A percentile compares a stretch with the other conserved stretches of the same genome.
Conservation (phyloP, 768 basidiomycete genomes). For the Tricholoma matsutake region DNA sequence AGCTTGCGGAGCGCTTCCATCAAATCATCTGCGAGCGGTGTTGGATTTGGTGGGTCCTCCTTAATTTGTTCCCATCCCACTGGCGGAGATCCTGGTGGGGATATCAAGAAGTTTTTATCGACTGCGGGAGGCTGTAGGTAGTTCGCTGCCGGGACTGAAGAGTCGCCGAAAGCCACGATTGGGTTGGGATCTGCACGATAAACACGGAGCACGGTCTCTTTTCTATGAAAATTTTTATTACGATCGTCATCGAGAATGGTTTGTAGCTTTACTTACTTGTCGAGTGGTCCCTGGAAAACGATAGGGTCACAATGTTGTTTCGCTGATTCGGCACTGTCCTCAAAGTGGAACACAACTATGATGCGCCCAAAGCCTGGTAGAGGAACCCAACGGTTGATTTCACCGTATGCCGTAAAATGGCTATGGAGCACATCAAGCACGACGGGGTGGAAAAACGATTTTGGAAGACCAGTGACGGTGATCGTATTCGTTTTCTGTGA, state of each 20-base stretch:
- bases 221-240: slow-evolving; percentile 30
- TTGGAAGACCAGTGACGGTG: slow-evolving; percentile 75
- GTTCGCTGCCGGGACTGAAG: slow-evolving; percentile 37
- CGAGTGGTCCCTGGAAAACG: slow-evolving; percentile 47
- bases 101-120: slow-evolving; percentile 96
- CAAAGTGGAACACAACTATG: slow-evolving; percentile 71
- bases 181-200: slow-evolving; percentile 75
- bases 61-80: slow-evolving; percentile 92
- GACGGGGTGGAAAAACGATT: slow-evolving; percentile 69
- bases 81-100: slow-evolving; percentile 96
- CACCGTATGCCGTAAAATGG: slow-evolving; percentile 77
- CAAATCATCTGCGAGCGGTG: slow-evolving; percentile 85
- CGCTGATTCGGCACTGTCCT: slow-evolving; percentile 63
- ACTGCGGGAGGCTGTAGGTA: slow-evolving; percentile 74
- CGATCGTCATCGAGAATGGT: not conserved
- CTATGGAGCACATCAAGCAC: slow-evolving; percentile 62
- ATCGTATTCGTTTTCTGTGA: slow-evolving; percentile 71
- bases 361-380: slow-evolving; percentile 78
- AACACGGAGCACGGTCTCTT: slow-evolving; percentile 54
- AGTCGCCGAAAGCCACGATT: slow-evolving; percentile 36
- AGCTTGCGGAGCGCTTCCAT: slow-evolving; percentile 74
- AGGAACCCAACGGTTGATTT: slow-evolving; percentile 89
- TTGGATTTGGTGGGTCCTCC: slow-evolving; percentile 86
- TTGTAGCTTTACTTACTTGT: slow-evolving; percentile 41
- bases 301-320: slow-evolving; percentile 66